Conservation (phyloP, 2,329 filamentous ascomycete species). For the Microdochium bolleyi region DNA sequence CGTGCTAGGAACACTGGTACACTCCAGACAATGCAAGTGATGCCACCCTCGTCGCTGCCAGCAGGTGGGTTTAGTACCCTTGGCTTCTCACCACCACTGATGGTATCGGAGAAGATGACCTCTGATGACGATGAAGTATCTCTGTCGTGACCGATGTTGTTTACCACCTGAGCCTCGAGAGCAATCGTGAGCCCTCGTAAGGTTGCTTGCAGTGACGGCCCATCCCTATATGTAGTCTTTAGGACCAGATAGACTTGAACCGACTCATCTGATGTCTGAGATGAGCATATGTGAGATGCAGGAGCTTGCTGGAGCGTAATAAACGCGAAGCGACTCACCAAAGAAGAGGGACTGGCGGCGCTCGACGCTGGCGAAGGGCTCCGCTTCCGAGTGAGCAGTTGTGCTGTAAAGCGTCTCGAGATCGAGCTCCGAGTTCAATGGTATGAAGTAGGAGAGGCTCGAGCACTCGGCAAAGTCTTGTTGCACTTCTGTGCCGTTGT, state of each 20-base stretch:
- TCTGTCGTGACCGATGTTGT: constrained; percentile 41
- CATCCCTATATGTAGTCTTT: constrained; percentile 52
- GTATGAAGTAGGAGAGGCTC: constrained; percentile 53
- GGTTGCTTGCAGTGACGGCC: constrained; percentile 47
- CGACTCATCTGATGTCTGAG: constrained; percentile 60
- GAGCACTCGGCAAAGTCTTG: constrained; percentile 47
- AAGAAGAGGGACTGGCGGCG: constrained; percentile 63
- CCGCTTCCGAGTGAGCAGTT: constrained; percentile 28
- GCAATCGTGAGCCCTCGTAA: constrained; percentile 56
- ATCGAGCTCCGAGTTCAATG: constrained; percentile 44
- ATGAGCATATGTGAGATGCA: constrained; percentile 36
- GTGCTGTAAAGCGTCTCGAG: constrained; percentile 43
- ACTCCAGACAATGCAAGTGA: constrained; percentile 53
- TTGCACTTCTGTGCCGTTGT: background rate
- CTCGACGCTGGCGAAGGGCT: constrained; percentile 37
- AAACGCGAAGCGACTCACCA: constrained; percentile 40
- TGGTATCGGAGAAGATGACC: constrained; percentile 47
- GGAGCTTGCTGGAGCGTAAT: constrained; percentile 2
- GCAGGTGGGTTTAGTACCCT: constrained; percentile 33
- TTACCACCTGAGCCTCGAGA: constrained; percentile 59
- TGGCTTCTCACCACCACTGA: constrained; percentile 41
- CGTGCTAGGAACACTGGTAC: constrained; percentile 48
- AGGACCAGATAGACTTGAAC: constrained; percentile 62
- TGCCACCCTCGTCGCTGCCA: constrained; percentile 16
- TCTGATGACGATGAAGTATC: constrained; percentile 44